phyloP scores from a whole-genome alignment of 2,329 filamentous ascomycete genomes.

The Sporothrix phasma region DNA sequence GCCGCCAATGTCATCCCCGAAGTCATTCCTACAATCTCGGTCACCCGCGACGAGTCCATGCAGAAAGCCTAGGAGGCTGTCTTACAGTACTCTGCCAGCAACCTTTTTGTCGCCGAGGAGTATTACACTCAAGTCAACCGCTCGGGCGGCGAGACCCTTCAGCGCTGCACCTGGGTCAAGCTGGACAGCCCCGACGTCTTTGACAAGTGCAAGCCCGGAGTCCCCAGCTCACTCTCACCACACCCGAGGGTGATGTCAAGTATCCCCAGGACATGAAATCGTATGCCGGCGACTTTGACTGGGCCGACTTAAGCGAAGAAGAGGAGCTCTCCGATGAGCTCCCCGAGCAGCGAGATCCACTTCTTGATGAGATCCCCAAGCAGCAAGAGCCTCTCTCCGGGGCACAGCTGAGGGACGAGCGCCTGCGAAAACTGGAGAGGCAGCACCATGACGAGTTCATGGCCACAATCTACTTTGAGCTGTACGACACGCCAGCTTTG shows the following conservation, averaged over 20 bases:
- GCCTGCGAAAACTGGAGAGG: too few species aligned
- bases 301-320: slow-evolving; percentile 12
- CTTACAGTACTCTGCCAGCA: background rate
- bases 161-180: slow-evolving; percentile 8
- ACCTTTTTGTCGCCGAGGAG: background rate
- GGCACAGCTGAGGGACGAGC: too few species aligned
- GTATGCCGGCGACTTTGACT: background rate
- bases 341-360: background rate
- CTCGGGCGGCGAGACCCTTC: background rate
- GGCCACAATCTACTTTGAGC: too few species aligned
- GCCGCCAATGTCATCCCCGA: too few species aligned
- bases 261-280: slow-evolving; percentile 16
- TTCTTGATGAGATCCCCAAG: too few species aligned
- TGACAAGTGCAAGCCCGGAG: slow-evolving; percentile 2
- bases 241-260: slow-evolving; percentile 13
- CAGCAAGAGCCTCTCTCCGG: too few species aligned
- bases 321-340: background rate
- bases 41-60: too few species aligned
- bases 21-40: too few species aligned
- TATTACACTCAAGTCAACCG: background rate
- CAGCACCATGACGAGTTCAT: too few species aligned
- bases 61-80: background rate
- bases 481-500: too few species aligned
- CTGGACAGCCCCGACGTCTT: slow-evolving; percentile 13
- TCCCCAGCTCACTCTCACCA: slow-evolving; percentile 13